Evolutionary conservation across 495 filamentous ascomycete species (phyloP).

Genomic region (Daldinia childiae): DNA sequence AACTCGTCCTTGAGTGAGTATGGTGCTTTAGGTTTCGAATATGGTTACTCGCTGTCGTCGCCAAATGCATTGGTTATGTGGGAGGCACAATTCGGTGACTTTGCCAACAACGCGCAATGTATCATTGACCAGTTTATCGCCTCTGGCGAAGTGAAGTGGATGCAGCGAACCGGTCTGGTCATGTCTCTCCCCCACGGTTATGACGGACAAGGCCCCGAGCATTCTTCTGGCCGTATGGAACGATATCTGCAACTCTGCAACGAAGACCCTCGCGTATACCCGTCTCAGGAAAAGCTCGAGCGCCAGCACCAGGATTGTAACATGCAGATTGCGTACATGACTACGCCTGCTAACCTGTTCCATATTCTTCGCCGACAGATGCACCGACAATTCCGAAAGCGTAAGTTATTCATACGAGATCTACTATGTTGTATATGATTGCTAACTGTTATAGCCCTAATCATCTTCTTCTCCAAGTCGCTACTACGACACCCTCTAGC

Average conservation of each 20-base stretch:
- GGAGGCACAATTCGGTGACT: slow-evolving; percentile 99
- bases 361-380: slow-evolving; percentile 96
- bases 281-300: slow-evolving; percentile 83
- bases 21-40: slow-evolving; percentile 95
- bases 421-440: background rate
- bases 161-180: slow-evolving; percentile 94
- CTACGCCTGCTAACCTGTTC: slow-evolving; percentile 91
- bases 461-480: slow-evolving; percentile 97
- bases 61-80: slow-evolving; percentile 97
- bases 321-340: slow-evolving; percentile 98
- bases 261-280: slow-evolving; percentile 95
- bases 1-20: slow-evolving; percentile 98
- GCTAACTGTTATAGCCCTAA: slow-evolving; percentile 72
- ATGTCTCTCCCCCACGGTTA: slow-evolving; percentile 97
- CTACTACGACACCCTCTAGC: slow-evolving; percentile 91
- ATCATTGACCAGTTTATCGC: slow-evolving; percentile 99
- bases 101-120: slow-evolving; percentile 98
- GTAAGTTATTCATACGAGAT: slow-evolving; percentile 64
- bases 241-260: slow-evolving; percentile 97
- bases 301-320: slow-evolving; percentile 99
- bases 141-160: slow-evolving; percentile 97
- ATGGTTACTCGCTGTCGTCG: slow-evolving; percentile 96
- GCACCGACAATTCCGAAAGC: slow-evolving; percentile 98
- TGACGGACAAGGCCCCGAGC: slow-evolving; percentile 97
- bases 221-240: slow-evolving; percentile 97